Evolutionary conservation across 2,329 filamentous ascomycete genomes (phyloP), one percentile per base, ranked within the genome.

Genomic region (Pyricularia grisea): DNA sequence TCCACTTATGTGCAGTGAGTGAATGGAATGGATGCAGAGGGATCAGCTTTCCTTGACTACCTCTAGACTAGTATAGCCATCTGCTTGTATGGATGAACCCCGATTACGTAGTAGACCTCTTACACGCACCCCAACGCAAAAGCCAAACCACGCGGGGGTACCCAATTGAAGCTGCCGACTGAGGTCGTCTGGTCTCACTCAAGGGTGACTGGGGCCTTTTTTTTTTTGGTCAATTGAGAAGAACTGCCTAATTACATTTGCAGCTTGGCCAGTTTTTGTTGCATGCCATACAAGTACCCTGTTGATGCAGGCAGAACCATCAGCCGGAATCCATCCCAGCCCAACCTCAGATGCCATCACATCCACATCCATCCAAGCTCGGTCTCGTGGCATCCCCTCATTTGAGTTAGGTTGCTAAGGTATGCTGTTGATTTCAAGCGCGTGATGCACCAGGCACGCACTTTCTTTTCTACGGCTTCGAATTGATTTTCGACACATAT

Each of bases 321-420:
- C 65, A 55, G 61, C 20, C 28, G 30, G 33, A 61, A 55, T 30
- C 42, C 55, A 66, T 64, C 28, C 28, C 69, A 65, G 67, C 31
- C 60, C 65, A 42, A 31, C 66, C 55, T 28, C 12, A 65, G 33
- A 63, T 31, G n/a, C n/a, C 66, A 33, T 58, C 31, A 58, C 63
- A 66, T 61, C 61, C 31, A 58, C 63, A 66, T 61, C 61, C 23
- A 50, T 50, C 33, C 17, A 70, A 68, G 70, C 68, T 66, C 68
- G 68, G 71, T 74, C 75, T 75, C 75, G 75, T 76, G 75, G 74
- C 74, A 73, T 69, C 70, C 72, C 70, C 69, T 72, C 60, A 73
- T 72, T 74, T 72, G 73, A 72, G 73, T 36, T 31, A 27, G 55
- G 55, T 65, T 25, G 7, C 55, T 25, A 10, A n/a, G 55, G 55